A percentile compares a stretch with the other conserved stretches of the same genome.
These are phyloP conservation scores for Diatrype stigma DNA, from an alignment of 2,329 filamentous ascomycete species.

Conservation along the genomic window DNA sequence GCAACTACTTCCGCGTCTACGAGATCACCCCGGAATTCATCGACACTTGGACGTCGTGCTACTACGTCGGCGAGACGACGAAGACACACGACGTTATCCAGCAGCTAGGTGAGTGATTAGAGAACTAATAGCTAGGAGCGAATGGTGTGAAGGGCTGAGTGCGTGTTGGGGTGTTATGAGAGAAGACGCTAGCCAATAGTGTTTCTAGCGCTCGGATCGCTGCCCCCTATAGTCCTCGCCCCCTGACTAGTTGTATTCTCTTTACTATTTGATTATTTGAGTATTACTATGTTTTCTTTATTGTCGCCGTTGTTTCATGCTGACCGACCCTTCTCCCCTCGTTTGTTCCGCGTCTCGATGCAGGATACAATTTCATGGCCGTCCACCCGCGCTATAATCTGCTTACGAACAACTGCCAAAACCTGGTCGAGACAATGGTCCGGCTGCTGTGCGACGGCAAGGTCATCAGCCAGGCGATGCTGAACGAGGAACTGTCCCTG, in stretches of 20 bases:
- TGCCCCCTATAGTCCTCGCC: too few relatives aligned
- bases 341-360: neutral
- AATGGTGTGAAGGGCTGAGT: too few relatives aligned
- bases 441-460: constrained; percentile 26
- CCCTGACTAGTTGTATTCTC: too few relatives aligned
- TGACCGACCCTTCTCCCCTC: constrained; percentile 1
- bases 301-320: too few relatives aligned
- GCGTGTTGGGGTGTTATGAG: too few relatives aligned
- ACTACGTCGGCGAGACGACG: constrained; percentile 29
- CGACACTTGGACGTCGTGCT: constrained; percentile 24
- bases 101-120: constrained; percentile 19
- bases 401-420: constrained; percentile 28
- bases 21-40: constrained; percentile 25
- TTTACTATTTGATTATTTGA: too few relatives aligned
- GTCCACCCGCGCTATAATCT: constrained; percentile 28
- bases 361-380: constrained; percentile 22
- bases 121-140: too few relatives aligned
- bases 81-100: constrained; percentile 26
- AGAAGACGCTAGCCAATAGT: too few relatives aligned
- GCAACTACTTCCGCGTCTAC: constrained; percentile 25
- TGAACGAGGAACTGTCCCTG: constrained; percentile 25
- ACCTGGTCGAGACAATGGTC: constrained; percentile 27
- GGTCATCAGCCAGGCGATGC: constrained; percentile 26
- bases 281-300: too few relatives aligned
- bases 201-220: too few relatives aligned